Base-by-base conservation (phyloP, 192 early-diverging fungal species). In the Coemansia aciculifera region DNA sequence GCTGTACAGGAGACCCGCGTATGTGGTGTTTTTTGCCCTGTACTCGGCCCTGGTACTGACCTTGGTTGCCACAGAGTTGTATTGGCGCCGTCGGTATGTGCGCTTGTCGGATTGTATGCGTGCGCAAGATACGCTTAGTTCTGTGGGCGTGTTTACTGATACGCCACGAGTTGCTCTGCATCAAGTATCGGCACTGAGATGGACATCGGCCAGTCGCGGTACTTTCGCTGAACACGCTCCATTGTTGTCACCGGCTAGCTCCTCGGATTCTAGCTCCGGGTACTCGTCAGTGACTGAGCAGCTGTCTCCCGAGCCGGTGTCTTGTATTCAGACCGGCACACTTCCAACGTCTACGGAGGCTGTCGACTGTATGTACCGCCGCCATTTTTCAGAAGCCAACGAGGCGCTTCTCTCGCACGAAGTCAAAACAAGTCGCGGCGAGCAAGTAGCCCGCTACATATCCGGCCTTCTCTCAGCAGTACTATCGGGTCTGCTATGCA, bases 401-500 rank as follows among this genome's bases (percentile, higher is more conserved):
- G 73, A 64, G 8, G 40, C 9, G 3, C 38, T 73, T 17, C 57
- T 71, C 44, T 15, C 61, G 6, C 37, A 46, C 44, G 76, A 83
- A 36, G 27, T 34, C 24, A 75, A 83, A 61, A 64, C 61, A 1
- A 63, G 66, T 13, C 63, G 62, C 0, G 59, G 52, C 17, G 72
- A 46, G n/a, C 80, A 69, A 37, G 59, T 67, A 24, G 81, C 81
- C 11, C 72, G 69, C 38, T 75, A 75, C 17, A 43, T 84, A 21
- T 84, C 85, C 0, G 89, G 89, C 21, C 77, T 89, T 27, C 78
- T 88, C 12, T 93, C 87, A 43, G 91, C 90, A n/a, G 68, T 87
- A 36, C 68, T 93, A 1, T 84, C 87, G 29, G 91, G 90, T 17
- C 89, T 89, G 57, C 83, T 93, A 23, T 89, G 89, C 61, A 88